Evolutionary conservation across 1,139 yeast species (phyloP).

Genomic region (Geotrichum citri-aurantii): DNA sequence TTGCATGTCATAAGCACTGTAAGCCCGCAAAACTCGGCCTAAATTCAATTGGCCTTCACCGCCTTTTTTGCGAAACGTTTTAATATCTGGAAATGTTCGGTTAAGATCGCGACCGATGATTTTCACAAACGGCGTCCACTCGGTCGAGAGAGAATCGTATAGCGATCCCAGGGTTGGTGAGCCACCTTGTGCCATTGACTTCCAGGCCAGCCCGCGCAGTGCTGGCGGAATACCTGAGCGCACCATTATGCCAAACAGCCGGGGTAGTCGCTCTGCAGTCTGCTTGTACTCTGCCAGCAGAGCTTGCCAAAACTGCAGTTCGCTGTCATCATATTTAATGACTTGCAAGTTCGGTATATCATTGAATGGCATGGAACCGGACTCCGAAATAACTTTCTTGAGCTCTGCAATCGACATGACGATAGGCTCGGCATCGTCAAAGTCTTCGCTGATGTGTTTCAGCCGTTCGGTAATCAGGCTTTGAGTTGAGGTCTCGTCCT

Average conservation of each 20-base stretch:
- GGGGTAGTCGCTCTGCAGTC: conserved; percentile 32
- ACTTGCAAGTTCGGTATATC: conserved; percentile 27
- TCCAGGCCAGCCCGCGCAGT: conserved; percentile 38
- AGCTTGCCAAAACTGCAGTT: conserved; percentile 36
- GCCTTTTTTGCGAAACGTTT: conserved; percentile 45
- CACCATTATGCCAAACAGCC: conserved; percentile 30
- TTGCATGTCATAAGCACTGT: conserved; percentile 61
- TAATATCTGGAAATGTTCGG: conserved; percentile 57
- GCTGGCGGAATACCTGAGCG: conserved; percentile 39
- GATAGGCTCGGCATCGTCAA: conserved; percentile 9
- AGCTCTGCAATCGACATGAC: conserved; percentile 7
- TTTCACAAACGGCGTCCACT: conserved; percentile 43
- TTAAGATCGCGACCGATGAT: conserved; percentile 59
- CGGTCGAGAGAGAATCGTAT: conserved; percentile 39
- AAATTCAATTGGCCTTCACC: conserved; percentile 44
- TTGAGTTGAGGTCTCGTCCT: conserved; percentile 3
- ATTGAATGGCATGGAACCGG: conserved; percentile 21
- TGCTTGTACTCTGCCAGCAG: conserved; percentile 34
- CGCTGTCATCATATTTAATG: conserved; percentile 25
- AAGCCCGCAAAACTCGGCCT: conserved; percentile 58
- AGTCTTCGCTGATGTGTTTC: conserved; percentile 13
- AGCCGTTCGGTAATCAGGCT: conserved; percentile 14
- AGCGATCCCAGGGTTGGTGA: conserved; percentile 36
- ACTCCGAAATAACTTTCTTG: conserved; percentile 12
- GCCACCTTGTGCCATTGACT: conserved; percentile 34